A percentile compares a stretch with the other conserved stretches of the same genome.
phyloP scores from a whole-genome alignment of 768 basidiomycete genomes.

The Tylopilus vinaceipallidus region DNA sequence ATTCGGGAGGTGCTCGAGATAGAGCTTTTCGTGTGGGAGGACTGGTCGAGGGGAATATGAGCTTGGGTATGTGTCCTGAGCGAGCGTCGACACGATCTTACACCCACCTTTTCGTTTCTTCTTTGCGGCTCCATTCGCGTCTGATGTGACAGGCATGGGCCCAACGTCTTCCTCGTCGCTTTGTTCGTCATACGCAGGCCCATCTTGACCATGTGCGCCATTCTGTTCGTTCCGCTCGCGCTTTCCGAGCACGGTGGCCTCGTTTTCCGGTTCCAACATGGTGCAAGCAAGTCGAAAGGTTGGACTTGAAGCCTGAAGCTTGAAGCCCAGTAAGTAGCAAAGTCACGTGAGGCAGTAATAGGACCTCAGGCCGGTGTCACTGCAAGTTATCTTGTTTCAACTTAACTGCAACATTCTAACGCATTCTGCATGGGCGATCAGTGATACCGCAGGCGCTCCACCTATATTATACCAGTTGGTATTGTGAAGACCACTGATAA shows the following conservation, averaged over 20 bases:
- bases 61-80: background rate
- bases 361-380: no score
- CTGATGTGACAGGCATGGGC: constrained; percentile 75
- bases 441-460: no score
- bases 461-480: no score
- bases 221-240: constrained; percentile 43
- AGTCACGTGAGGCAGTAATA: constrained; percentile 9
- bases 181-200: constrained; percentile 38
- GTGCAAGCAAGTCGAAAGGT: background rate
- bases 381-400: no score
- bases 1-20: constrained; percentile 87
- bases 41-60: constrained; percentile 47
- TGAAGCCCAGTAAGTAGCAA: no score
- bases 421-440: no score
- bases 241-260: constrained; percentile 62
- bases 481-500: no score
- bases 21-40: constrained; percentile 89
- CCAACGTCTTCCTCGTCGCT: constrained; percentile 81
- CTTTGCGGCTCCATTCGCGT: constrained; percentile 41
- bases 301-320: no score
- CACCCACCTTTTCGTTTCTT: constrained; percentile 83
- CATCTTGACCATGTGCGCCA: constrained; percentile 16
- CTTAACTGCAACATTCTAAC: no score
- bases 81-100: constrained; percentile 10
- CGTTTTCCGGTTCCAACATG: constrained; percentile 49